Conservation (phyloP, 1,139 yeast genomes). For the Pneumocystis wakefieldiae region DNA sequence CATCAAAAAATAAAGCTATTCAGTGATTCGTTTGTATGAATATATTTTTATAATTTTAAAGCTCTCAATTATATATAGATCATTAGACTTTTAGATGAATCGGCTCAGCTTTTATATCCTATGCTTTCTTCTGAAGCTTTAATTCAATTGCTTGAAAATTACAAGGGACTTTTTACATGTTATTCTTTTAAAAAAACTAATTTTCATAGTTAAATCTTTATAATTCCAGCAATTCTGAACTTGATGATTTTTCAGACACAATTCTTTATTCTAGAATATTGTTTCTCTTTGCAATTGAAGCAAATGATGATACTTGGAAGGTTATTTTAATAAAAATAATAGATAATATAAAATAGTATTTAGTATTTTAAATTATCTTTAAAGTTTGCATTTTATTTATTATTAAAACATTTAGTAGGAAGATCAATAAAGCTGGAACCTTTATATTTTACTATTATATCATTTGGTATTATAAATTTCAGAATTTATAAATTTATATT, state of each 20-base stretch:
- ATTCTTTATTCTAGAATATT: neutral
- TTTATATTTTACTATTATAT: neutral
- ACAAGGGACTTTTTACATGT: neutral
- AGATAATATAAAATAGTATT: neutral
- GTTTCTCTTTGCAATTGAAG: neutral
- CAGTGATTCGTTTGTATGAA: neutral
- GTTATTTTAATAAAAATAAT: neutral
- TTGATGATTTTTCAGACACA: neutral
- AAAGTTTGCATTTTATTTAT: no score
- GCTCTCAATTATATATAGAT: neutral
- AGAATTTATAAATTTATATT: neutral
- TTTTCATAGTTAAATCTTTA: neutral
- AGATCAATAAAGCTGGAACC: neutral
- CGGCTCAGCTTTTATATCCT: neutral
- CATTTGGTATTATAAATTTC: neutral
- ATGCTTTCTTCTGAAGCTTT: neutral
- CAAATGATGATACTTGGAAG: neutral
- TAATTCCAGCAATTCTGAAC: neutral
- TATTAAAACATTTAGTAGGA: no score
- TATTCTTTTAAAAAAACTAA: neutral
- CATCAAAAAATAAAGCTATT: neutral
- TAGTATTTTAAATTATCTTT: neutral
- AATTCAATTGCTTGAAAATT: neutral
- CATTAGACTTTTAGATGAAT: neutral
- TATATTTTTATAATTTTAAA: neutral